These are phyloP conservation scores for Lentinula lateritia DNA, from an alignment of 768 basidiomycete species.

Conservation along the genomic window DNA sequence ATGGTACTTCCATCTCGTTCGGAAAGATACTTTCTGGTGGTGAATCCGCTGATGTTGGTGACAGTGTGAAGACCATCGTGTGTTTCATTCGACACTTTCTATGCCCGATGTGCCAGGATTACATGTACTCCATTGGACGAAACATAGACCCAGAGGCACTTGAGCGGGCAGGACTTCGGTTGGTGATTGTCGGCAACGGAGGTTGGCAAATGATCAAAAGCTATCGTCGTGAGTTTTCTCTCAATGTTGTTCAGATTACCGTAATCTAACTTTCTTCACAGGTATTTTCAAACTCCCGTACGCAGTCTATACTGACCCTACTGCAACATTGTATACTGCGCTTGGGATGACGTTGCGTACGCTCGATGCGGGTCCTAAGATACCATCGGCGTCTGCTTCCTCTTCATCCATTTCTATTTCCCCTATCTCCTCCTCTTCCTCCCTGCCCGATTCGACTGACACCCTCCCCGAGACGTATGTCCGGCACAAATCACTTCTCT, in stretches of 20 bases:
- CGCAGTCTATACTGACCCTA: slow-evolving; percentile 61
- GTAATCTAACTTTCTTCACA: slow-evolving; percentile 13
- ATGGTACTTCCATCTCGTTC: slow-evolving; percentile 47
- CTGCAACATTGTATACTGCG: slow-evolving; percentile 46
- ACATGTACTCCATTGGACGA: slow-evolving; percentile 54
- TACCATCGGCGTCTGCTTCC: not conserved
- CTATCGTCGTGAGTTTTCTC: slow-evolving; percentile 30
- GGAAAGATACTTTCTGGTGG: slow-evolving; percentile 34
- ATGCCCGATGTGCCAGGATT: slow-evolving; percentile 67
- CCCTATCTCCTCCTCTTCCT: not conserved
- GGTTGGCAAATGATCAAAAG: slow-evolving; percentile 58
- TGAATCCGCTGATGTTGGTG: not conserved
- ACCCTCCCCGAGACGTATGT: slow-evolving; percentile 24
- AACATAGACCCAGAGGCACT: slow-evolving; percentile 45
- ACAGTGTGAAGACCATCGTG: slow-evolving; percentile 41
- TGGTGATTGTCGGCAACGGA: slow-evolving; percentile 64
- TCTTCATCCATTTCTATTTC: not conserved
- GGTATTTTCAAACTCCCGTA: slow-evolving; percentile 61
- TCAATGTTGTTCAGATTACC: not conserved
- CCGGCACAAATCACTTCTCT: slow-evolving; percentile 38
- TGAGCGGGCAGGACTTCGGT: slow-evolving; percentile 40
- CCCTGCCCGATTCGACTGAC: not conserved
- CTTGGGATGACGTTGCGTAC: slow-evolving; percentile 47
- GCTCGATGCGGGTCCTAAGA: slow-evolving; percentile 23
- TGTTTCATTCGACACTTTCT: slow-evolving; percentile 68